Evolutionary conservation across 2,329 filamentous ascomycete genomes (phyloP).

Genomic region (Sphaerulina musiva): DNA sequence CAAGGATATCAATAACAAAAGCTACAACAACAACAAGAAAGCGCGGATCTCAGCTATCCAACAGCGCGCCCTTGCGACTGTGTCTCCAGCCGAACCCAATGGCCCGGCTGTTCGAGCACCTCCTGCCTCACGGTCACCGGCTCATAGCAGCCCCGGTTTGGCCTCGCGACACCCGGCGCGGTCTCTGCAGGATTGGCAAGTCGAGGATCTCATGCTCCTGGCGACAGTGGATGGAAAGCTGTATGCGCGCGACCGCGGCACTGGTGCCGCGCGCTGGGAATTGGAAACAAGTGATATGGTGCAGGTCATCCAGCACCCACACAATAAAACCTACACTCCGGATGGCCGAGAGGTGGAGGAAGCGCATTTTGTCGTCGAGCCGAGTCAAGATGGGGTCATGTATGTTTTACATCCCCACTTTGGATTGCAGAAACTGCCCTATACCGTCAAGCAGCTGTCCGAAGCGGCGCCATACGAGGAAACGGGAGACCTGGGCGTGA

Average conservation of each 20-base stretch:
- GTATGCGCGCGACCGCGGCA: constrained; percentile 82
- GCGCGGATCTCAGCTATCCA: constrained; percentile 40
- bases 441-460: constrained; percentile 79
- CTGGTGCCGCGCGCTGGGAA: constrained; percentile 77
- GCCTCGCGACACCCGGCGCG: constrained; percentile 88
- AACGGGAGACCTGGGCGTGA: constrained; percentile 62
- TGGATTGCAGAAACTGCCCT: constrained; percentile 59
- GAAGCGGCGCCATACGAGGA: constrained; percentile 70
- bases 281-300: constrained; percentile 81
- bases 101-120: constrained; percentile 85
- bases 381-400: constrained; percentile 75
- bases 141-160: constrained; percentile 48
- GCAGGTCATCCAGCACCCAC: constrained; percentile 72
- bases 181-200: constrained; percentile 98
- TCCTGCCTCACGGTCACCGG: constrained; percentile 54
- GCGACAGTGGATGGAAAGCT: constrained; percentile 98
- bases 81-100: constrained; percentile 72
- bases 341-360: constrained; percentile 65
- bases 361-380: constrained; percentile 92
- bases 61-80: constrained; percentile 95
- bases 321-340: constrained; percentile 57
- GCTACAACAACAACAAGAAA: constrained; percentile 26
- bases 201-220: constrained; percentile 99
- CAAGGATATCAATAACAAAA: constrained; percentile 11
- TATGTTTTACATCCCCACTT: constrained; percentile 73